Base-by-base conservation (phyloP, 2,329 filamentous ascomycete species). In the Trichoderma sp. region DNA sequence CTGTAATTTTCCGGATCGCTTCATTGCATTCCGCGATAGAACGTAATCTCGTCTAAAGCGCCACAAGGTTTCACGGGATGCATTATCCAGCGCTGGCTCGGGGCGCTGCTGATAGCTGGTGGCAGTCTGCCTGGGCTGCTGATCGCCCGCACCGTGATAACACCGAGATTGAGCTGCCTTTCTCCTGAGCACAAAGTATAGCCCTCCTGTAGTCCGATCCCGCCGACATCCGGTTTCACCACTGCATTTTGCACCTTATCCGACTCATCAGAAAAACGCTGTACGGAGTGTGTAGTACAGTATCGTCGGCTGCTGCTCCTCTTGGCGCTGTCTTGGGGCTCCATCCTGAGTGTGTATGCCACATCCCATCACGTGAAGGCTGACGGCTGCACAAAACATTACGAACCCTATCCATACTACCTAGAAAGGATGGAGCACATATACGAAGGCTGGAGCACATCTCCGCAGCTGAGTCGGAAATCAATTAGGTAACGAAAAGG, bases 121-220 rank as follows among this genome's bases (percentile, higher is more conserved):
- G 10, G 19, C 34, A n/a, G n/a, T 39, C 27, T 59, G 25, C 32
- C 32, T 22, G 32, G 32, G 29, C 48, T 39, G 29, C 22, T 42
- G 54, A 39, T 54, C 39, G 60, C n/a, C 60, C 48, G 50, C 60
- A 39, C 60, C 34, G 15, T 50, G 60, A 64, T 64, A 64, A 42
- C 60, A 54, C 48, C 60, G 60, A 64, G 32, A 48, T 50, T 52
- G 59, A 29, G 25, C n/a, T 50, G n/a, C 34, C n/a, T n/a, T 19
- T 53, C 45, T 53, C 59, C 59, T 39, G 45, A 53, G 22, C 22
- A 9, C 27, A 17, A 50, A 35, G 19, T 17, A 10, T 10, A 25
- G 10, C 17, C 12, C 42, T 48, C 42, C n/a, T 48, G n/a, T 25
- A n/a, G 48, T 29, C 13, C 19, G 25, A 25, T 19, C 32, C 19